Conservation (phyloP, 164 flowering plant species). For the Paratinospora sagittata region DNA sequence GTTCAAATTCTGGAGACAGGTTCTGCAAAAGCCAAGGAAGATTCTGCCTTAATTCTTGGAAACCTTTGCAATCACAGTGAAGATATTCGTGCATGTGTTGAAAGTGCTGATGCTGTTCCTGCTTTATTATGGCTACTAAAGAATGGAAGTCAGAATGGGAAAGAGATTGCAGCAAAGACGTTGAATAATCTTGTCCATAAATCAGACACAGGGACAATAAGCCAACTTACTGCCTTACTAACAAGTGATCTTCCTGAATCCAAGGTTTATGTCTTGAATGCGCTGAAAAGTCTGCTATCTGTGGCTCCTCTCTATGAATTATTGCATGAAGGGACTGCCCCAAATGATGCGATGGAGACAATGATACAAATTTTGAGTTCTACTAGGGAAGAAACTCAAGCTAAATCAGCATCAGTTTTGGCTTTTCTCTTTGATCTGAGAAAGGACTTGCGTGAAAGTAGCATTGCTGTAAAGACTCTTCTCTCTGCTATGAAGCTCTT, state of each 20-base stretch:
- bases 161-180: conserved; percentile 91
- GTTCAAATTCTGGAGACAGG: conserved; percentile 97
- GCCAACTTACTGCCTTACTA: conserved; percentile 86
- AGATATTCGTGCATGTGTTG: conserved; percentile 98
- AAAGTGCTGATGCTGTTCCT: conserved; percentile 99
- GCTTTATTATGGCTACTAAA: conserved; percentile 91
- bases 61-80: conserved; percentile 96
- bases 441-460: conserved; percentile 91
- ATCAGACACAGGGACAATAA: conserved; percentile 92
- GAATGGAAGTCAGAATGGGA: conserved; percentile 88
- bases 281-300: conserved; percentile 80
- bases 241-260: conserved; percentile 96
- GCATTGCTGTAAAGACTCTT: conserved; percentile 68
- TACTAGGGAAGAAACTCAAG: conserved; percentile 82
- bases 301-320: conserved; percentile 76
- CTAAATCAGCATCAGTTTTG: conserved; percentile 81
- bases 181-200: conserved; percentile 90
- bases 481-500: conserved; percentile 65
- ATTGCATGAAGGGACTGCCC: conserved; percentile 88
- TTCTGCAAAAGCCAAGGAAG: conserved; percentile 92
- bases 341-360: conserved; percentile 97
- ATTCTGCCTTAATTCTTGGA: conserved; percentile 87
- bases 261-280: conserved; percentile 87
- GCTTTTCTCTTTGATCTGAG: conserved; percentile 73
- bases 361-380: conserved; percentile 80